Base-by-base conservation (phyloP, 2,329 filamentous ascomycete genomes). In the Aspergillus latus region DNA sequence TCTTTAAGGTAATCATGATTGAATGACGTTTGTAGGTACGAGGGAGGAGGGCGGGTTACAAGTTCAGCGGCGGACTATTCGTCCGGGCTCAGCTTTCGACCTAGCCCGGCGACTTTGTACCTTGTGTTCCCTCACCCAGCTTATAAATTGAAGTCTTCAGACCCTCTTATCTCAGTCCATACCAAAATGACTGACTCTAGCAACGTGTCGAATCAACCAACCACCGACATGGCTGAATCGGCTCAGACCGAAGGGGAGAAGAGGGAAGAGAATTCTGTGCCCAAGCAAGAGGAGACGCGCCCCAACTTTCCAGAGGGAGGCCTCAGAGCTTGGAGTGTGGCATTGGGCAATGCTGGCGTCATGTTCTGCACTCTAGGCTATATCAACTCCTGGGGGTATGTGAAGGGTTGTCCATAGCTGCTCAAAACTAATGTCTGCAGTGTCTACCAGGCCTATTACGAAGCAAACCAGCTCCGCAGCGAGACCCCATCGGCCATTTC, bases 361-460 rank as follows among this genome's bases (percentile, higher is more conserved):
- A 56, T 59, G 45, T 52, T 59, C 11, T 59, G 53, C 30, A 59
- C 57, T n/a, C 13, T 59, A 8, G 57, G 57, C 16, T 53, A 59
- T 34, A 28, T 59, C 5, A 59, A 59, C 47, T 53, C 57, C 7
- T 59, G 57, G 57, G 49, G 52, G 57, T 59, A 49, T 16, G 57
- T 45, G 29, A 32, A 29, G 8, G 11, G 13, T 37, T 4, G 2
- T n/a, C 32, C 2, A 6, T 11, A 8, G 32, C 11, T 11, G n/a
- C 6, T 2, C 21, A 40, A 34, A 26, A 36, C 42, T 49, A n/a
- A 43, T 13, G 26, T n/a, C 9, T 3, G 11, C 32, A 56, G 54
- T 39, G 70, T 74, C n/a, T 79, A 74, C 52, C 74, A 79, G 57
- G 69, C 70, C 2, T 78, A 76, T 59, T 80, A 79, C 66, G 68